Evolutionary conservation across 805 yeast genomes (phyloP), one percentile per base, ranked within the genome.

Genomic region (Pichia membranifaciens): DNA sequence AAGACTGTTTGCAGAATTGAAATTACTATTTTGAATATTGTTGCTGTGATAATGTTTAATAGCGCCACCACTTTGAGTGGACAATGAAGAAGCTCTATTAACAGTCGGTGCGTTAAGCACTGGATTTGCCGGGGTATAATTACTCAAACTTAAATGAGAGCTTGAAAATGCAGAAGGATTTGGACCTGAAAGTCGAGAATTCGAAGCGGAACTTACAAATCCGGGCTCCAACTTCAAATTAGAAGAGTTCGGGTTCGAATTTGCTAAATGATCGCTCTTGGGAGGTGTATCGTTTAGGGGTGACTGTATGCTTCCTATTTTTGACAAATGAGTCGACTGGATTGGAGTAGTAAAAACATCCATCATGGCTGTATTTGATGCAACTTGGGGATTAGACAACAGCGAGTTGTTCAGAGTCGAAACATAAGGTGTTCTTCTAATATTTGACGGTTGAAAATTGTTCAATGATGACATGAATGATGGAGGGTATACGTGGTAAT

Each of bases 401-500:
- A 39, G 7, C 18, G 42, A 39, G 10, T 13, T 42, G 12, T 23
- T 42, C 22, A 42, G n/a, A 20, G 33, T 20, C 22, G 37, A 8
- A 31, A 17, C 5, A 44, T 44, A 44, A 22, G 47, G 47, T 13
- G 38, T 31, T 33, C 31, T 34, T 39, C 44, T 40, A 28, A 29
- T 25, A 20, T 40, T 41, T 21, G 48, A 21, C 25, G 44, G 20
- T 35, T 41, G 40, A 6, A 17, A 25, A n/a, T 45, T 45, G 41
- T 45, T 45, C 36, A 35, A 25, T 25, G 38, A 21, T 20, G 48
- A 38, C 48, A 45, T 45, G n/a, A 17, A 33, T 10, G 29, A 7
- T 25, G 29, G 10, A 8, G 29, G 29, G 29, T 25, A 25, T 25
- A 25, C 10, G 10, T 8, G 29, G 29, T 25, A 25, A 25, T 8